Evolutionary conservation across 495 filamentous ascomycete species (phyloP), one percentile per base, ranked within the genome.

Genomic region (Trichocladium uniseriatum): DNA sequence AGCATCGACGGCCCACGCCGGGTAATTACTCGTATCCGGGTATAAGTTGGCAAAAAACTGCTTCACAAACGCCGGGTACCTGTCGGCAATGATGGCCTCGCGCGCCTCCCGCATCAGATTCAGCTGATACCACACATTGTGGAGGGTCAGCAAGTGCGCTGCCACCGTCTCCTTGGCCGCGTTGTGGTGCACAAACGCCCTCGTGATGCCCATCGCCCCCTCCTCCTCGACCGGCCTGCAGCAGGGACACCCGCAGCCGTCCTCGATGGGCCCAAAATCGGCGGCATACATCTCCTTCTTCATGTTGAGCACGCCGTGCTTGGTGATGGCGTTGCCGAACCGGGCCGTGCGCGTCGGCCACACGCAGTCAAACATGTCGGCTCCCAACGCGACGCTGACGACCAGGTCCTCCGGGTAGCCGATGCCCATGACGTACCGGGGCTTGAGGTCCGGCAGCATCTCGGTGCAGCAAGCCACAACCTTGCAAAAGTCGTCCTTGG

Each of bases 291-390:
- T 65, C n/a, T 81, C 74, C 56, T 87, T 78, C 29, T 87, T 83
- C 24, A 97, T 72, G 60, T 96, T 95, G 29, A 96, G 70, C 14
- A 82, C 80, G 20, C 92, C 92, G 19, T 73, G 62, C 43, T 83
- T 79, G 8, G 89, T 94, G 48, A 97, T 79, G 29, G 94, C 92
- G 59, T 95, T 94, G 8, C 92, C 92, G 58, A 97, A 98, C 24
- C 92, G 81, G 68, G 94, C 92, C 20, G 92, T 97, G 35, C 92
- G 77, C 20, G 92, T 98, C 7, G 91, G 94, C 94, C 94, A 98
- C 6, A 97, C 92, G 60, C 94, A 98, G 69, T 98, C 92, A 65
- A 98, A 98, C 94, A 98, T 97, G 62, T 98, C 92, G 19, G 94
- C 92, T 5, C 92, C 92, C 5, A 98, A 77, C 10, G 92, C 92